Evolutionary conservation across 1,284 basidiomycete genomes (phyloP), one percentile per base, ranked within the genome.

Genomic region (Amylostereum areolatum): DNA sequence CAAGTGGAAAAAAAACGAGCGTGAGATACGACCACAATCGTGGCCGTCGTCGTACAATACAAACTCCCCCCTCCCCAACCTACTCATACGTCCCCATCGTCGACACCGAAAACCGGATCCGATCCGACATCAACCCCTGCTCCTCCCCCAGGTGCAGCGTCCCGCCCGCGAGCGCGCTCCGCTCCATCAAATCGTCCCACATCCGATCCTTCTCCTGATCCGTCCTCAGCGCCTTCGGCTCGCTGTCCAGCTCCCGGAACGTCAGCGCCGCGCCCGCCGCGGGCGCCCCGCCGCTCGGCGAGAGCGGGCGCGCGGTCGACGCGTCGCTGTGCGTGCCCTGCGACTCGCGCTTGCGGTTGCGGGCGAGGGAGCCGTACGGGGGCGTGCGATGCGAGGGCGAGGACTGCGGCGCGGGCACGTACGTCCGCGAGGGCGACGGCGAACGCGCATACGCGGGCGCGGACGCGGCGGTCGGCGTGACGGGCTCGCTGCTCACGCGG

Each of bases 191-290:
- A 51, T 81, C 81, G 52, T 85, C 73, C 85, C 85, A 88, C 56
- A 75, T 77, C 7, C 75, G 78, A 6, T 75, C 73, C 66, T 88
- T 88, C 67, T 88, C 83, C 58, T 75, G 64, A 59, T 86, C 83
- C 31, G 77, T 78, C 61, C 81, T 63, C 35, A 60, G 66, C 11
- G 62, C 59, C 43, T 62, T 58, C 37, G 64, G 65, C 24, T 64
- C 31, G 40, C 53, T 50, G 7, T 59, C 58, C 41, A 81, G 55
- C 54, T 78, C 72, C n/a, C 80, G 74, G 64, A 81, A 82, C 36
- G 65, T 75, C 47, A 75, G 49, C 27, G 67, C 65, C 30, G 66
- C 65, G 3, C 59, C 51, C 18, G 18, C 18, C 18, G 18, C 18
- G 18, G 18, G 18, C 18, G 18, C 18, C 18, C 18, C 18, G 18